Conservation (phyloP, 441 rosid species). For the Macaranga tanarius region DNA sequence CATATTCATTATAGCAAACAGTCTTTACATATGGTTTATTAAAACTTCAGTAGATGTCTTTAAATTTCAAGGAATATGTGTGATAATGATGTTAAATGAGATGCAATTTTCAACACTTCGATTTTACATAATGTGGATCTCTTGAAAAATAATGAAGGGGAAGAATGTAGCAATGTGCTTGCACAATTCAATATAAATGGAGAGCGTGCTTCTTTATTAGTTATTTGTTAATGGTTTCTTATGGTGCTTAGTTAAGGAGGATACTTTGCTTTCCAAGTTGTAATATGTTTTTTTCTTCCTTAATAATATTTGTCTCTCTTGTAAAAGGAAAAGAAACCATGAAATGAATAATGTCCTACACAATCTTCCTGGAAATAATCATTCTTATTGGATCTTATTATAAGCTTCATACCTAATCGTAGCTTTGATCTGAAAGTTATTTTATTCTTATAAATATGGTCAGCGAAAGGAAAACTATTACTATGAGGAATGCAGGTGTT, state of each 20-base stretch:
- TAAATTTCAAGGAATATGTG: no score
- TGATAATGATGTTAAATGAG: no score
- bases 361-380: no score
- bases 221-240: no score
- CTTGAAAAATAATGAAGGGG: not conserved
- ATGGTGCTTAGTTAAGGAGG: no score
- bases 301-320: no score
- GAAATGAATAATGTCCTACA: not conserved
- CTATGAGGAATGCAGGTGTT: not conserved
- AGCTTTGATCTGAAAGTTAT: not conserved
- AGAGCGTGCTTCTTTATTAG: no score
- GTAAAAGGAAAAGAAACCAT: not conserved
- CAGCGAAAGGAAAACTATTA: not conserved
- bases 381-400: no score
- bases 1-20: not conserved
- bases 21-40: not conserved
- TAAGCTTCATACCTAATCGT: not conserved
- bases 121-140: not conserved
- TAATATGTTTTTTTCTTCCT: no score
- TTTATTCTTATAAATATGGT: not conserved
- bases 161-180: not conserved
- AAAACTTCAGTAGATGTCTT: not conserved
- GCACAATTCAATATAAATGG: no score
- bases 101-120: no score
- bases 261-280: no score